phyloP scores from a whole-genome alignment of 805 yeast species.

The Brettanomyces sp. region DNA sequence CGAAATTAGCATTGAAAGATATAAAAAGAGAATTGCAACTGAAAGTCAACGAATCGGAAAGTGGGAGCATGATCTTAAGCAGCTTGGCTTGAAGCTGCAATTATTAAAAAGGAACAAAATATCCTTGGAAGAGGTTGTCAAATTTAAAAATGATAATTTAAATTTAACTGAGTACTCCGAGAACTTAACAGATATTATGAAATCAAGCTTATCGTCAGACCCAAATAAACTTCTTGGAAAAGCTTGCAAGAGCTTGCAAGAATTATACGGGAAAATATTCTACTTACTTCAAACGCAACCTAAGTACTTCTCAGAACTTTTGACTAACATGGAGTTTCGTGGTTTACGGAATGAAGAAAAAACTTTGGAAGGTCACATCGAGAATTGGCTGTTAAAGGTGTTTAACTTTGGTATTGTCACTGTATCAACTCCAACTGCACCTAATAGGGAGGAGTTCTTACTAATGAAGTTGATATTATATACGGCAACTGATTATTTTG shows the following conservation, averaged over 20 bases:
- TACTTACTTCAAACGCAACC: slow-evolving; percentile 82
- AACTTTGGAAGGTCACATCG: slow-evolving; percentile 17
- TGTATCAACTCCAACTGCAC: slow-evolving; percentile 13
- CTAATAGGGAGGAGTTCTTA: slow-evolving; percentile 63
- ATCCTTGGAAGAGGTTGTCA: slow-evolving; percentile 57
- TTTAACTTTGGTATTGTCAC: slow-evolving; percentile 18
- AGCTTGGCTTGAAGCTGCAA: slow-evolving; percentile 69
- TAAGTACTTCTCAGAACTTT: slow-evolving; percentile 51
- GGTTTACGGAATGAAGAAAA: slow-evolving; percentile 4
- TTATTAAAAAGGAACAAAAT: slow-evolving; percentile 72
- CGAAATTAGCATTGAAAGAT: slow-evolving; percentile 57
- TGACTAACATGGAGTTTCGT: slow-evolving; percentile 24
- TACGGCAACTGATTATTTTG: slow-evolving; percentile 33
- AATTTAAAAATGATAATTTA: slow-evolving; percentile 28
- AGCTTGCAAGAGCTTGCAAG: slow-evolving; percentile 43
- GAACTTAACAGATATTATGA: slow-evolving; percentile 15
- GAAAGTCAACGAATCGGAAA: slow-evolving; percentile 63
- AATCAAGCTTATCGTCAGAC: slow-evolving; percentile 13
- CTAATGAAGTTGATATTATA: slow-evolving; percentile 48
- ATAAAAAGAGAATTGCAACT: slow-evolving; percentile 60
- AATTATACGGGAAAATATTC: slow-evolving; percentile 66
- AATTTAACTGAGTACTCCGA: slow-evolving; percentile 18
- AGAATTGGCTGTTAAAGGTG: slow-evolving; percentile 27
- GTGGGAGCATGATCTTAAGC: slow-evolving; percentile 65
- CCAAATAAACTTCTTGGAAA: slow-evolving; percentile 21